Conservation (phyloP, 805 yeast species). For the Candida nitratophila region DNA sequence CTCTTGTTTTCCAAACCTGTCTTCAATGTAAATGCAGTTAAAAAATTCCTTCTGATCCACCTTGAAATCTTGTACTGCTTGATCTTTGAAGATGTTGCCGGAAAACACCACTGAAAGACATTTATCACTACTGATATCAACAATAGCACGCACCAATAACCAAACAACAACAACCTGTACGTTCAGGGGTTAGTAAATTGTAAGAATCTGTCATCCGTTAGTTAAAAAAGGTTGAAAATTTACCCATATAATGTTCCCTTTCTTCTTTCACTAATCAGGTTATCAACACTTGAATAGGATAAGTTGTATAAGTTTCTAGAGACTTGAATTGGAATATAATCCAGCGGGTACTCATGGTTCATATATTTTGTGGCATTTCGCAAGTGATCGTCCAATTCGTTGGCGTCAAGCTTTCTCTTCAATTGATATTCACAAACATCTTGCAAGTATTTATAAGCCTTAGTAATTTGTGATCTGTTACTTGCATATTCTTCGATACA, state of each 20-base stretch:
- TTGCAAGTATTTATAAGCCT: constrained; percentile 25
- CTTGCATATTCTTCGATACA: constrained; percentile 26
- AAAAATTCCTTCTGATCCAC: neutral
- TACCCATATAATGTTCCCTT: constrained; percentile 24
- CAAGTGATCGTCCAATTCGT: constrained; percentile 21
- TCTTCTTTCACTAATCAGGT: constrained; percentile 21
- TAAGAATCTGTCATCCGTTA: too few species aligned
- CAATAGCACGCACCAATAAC: constrained; percentile 27
- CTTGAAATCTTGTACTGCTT: neutral
- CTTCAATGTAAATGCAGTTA: neutral
- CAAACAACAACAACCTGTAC: constrained; percentile 8
- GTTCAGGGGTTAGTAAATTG: neutral
- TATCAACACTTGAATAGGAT: constrained; percentile 18
- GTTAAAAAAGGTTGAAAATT: too few species aligned
- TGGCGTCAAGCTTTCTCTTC: constrained; percentile 16
- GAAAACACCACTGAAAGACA: constrained; percentile 28
- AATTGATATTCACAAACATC: constrained; percentile 29
- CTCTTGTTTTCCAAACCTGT: neutral
- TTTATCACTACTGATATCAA: constrained; percentile 20
- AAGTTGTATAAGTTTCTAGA: constrained; percentile 6
- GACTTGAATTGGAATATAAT: constrained; percentile 8
- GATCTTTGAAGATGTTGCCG: constrained; percentile 8
- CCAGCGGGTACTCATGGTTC: constrained; percentile 7
- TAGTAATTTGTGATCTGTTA: constrained; percentile 21
- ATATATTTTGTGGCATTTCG: constrained; percentile 20